These are phyloP conservation scores for Candolleomyces aberdarensis DNA, from an alignment of 768 basidiomycete species.

Conservation along the genomic window DNA sequence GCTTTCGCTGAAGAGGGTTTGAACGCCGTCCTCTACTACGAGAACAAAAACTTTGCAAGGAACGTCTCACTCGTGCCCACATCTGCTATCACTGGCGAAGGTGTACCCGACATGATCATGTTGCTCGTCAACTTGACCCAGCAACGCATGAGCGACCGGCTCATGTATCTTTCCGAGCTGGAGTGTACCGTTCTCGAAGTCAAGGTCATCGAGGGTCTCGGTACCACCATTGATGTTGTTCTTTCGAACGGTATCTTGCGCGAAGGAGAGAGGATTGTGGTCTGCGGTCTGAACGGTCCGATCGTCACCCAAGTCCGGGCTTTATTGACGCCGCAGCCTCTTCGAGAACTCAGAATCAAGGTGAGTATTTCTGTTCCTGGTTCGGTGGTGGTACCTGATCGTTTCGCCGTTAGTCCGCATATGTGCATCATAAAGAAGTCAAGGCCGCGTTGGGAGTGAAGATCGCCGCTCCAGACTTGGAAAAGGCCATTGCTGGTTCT, in stretches of 20 bases:
- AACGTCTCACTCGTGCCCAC: conserved; percentile 97
- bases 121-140: conserved; percentile 95
- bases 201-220: conserved; percentile 96
- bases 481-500: conserved; percentile 97
- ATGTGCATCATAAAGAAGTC: conserved; percentile 96
- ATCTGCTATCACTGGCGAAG: conserved; percentile 97
- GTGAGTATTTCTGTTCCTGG: conserved; percentile 35
- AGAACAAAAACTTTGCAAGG: conserved; percentile 92
- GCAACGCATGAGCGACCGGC: conserved; percentile 92
- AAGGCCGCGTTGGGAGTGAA: conserved; percentile 97
- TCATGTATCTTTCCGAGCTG: conserved; percentile 97
- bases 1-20: conserved; percentile 98
- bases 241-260: conserved; percentile 89
- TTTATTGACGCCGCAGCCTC: conserved; percentile 90
- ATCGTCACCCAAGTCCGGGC: conserved; percentile 95
- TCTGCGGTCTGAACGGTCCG: conserved; percentile 96
- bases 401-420: conserved; percentile 65
- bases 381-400: conserved; percentile 7
- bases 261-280: conserved; percentile 92
- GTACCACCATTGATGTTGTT: conserved; percentile 96
- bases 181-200: conserved; percentile 99
- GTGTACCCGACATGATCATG: conserved; percentile 99
- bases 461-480: conserved; percentile 90
- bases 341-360: conserved; percentile 95
- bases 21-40: conserved; percentile 94